Evolutionary conservation across 306 rosid species (phyloP).

Genomic region (Lathyrus sativus): DNA sequence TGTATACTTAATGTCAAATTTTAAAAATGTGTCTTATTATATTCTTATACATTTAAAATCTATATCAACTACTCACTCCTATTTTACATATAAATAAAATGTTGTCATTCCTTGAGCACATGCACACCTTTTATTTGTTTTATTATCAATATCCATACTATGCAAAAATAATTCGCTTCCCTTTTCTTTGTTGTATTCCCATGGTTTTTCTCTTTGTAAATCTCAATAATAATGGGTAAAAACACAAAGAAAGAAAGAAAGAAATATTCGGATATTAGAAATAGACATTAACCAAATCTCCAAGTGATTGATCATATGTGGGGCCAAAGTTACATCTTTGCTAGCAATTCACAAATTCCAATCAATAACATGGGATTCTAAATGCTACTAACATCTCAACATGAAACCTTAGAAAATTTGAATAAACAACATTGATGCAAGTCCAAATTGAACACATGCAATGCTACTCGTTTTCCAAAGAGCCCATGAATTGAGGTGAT

Average conservation of each 20-base stretch:
- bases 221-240: not conserved
- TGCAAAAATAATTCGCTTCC: slow-evolving; percentile 22
- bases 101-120: too few species aligned
- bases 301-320: slow-evolving; percentile 27
- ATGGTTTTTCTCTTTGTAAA: slow-evolving; percentile 21
- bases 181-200: slow-evolving; percentile 30
- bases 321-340: slow-evolving; percentile 27
- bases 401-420: slow-evolving; percentile 29
- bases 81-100: too few species aligned
- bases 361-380: slow-evolving; percentile 67
- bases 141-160: too few species aligned
- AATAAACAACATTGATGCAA: slow-evolving; percentile 34
- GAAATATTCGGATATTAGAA: slow-evolving; percentile 31
- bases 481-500: slow-evolving; percentile 31
- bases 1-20: too few species aligned
- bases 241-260: slow-evolving; percentile 1
- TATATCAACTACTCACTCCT: too few species aligned
- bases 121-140: too few species aligned
- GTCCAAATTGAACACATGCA: slow-evolving; percentile 36
- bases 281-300: slow-evolving; percentile 40
- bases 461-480: slow-evolving; percentile 37
- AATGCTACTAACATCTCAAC: slow-evolving; percentile 19
- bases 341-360: slow-evolving; percentile 30
- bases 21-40: too few species aligned
- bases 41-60: too few species aligned